Evolutionary conservation across 495 filamentous ascomycete genomes (phyloP).

Genomic region (Opeltia flavorubescens): DNA sequence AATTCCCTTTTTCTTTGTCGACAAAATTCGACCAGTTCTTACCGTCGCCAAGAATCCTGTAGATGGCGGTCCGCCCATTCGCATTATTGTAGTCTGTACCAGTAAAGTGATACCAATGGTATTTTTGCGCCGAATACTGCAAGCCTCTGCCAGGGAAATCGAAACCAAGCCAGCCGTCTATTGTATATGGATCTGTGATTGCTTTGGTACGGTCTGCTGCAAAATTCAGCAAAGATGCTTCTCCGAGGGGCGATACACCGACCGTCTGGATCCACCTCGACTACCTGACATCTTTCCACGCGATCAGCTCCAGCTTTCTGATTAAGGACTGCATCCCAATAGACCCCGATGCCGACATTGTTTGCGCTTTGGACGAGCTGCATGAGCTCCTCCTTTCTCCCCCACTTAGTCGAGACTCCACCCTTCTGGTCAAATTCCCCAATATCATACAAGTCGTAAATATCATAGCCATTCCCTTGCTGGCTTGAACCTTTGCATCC

Average conservation of each 20-base stretch:
- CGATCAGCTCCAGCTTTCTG: slow-evolving; percentile 60
- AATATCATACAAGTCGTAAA: slow-evolving; percentile 64
- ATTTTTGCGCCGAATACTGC: slow-evolving; percentile 46
- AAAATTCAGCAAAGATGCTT: too few species aligned
- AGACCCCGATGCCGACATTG: slow-evolving; percentile 40
- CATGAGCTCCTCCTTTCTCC: slow-evolving; percentile 48
- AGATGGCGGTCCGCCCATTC: slow-evolving; percentile 47
- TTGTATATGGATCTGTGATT: slow-evolving; percentile 44
- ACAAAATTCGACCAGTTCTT: slow-evolving; percentile 56
- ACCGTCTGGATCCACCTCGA: slow-evolving; percentile 47
- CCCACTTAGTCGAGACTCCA: slow-evolving; percentile 52
- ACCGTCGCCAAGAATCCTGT: slow-evolving; percentile 46
- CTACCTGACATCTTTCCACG: slow-evolving; percentile 41
- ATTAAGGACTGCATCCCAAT: slow-evolving; percentile 67
- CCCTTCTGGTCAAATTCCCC: slow-evolving; percentile 69
- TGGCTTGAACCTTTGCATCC: slow-evolving; percentile 56
- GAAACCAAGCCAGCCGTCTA: slow-evolving; percentile 55
- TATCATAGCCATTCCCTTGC: slow-evolving; percentile 58
- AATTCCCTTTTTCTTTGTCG: slow-evolving; percentile 53
- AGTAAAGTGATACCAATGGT: slow-evolving; percentile 57
- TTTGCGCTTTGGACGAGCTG: slow-evolving; percentile 35
- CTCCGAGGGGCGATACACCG: slow-evolving; percentile 2
- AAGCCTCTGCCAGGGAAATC: slow-evolving; percentile 47
- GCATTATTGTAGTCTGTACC: slow-evolving; percentile 54
- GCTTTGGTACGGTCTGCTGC: slow-evolving; percentile 42